Base-by-base conservation (phyloP, 495 filamentous ascomycete genomes). In the Xylaria palmicola region DNA sequence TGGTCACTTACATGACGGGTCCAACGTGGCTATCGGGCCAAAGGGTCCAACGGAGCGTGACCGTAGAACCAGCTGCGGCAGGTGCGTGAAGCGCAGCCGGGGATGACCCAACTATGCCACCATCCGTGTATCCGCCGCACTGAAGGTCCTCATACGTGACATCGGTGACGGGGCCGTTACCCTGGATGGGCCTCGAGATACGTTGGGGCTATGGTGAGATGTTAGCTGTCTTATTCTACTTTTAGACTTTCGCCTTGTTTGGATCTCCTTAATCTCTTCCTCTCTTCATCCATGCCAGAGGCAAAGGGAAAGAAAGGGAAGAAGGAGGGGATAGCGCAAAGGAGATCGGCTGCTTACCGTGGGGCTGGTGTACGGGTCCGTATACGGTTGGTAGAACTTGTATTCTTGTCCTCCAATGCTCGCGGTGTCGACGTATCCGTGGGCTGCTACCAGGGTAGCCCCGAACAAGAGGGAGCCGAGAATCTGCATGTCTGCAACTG, bases 11-110 rank as follows among this genome's bases (percentile, higher is more conserved):
- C 56, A 90, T 80, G 49, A 90, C 81, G 1, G 87, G 86, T 7
- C 88, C 88, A 62, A 86, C 77, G 66, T 88, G 86, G 36, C 73
- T 78, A 17, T 77, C 74, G 7, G 86, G 86, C 86, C 86, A 90
- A 1, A 74, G 43, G 4, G 82, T 85, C 86, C 86, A 89, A 61
- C 83, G 81, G 13, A 90, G 75, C 52, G 80, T 80, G 44, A 88
- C 80, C 2, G 68, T 73, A 22, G 77, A 79, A 53, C 85, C 85
- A 32, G 85, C 85, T 41, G 75, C 74, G 19, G 80, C 79, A 19
- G 75, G 56, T 34, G 83, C 84, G 56, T 79, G 79, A 27, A 84
- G 70, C 15, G 78, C 72, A 49, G 79, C 89, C 3, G 85, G 83
- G 12, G 76, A 76, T 7, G 82, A 72, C 12, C 77, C 80, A 15